Base-by-base conservation (phyloP, 2,329 filamentous ascomycete species). In the Grosmannia clavigera region DNA sequence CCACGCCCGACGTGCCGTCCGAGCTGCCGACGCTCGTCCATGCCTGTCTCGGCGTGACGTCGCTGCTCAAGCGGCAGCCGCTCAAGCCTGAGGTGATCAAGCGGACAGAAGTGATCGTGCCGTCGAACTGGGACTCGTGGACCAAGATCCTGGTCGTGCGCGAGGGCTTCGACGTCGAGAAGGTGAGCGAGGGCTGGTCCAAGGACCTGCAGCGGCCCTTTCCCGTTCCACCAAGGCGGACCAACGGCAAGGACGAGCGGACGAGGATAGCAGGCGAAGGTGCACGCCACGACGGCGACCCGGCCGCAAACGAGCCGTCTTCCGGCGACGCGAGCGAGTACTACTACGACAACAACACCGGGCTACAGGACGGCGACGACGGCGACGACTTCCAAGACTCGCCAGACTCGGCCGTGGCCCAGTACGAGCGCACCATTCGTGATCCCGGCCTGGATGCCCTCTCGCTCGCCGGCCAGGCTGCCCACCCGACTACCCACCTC, bases 61-160 rank as follows among this genome's bases (percentile, higher is more conserved):
- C 89, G 27, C 80, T 94, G 25, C 76, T 95, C 22, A 90, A 90
- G 72, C 83, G 85, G 64, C 82, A 90, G 68, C 83, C 87, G 29
- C 79, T 95, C 29, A 94, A 90, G 73, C 88, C 92, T 70, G 95
- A 96, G 67, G 88, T 95, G 62, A 94, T 95, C 65, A 94, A 94
- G 74, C 82, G 92, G 62, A 92, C 96, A 72, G 95, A 95, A 78
- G 92, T 99, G 59, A 80, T 96, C 5, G 88, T 99, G 0, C 92
- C 92, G 1, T 88, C 92, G 19, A 96, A 96, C 71, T 99, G 94
- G 94, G 94, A 99, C 72, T 96, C 92, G 0, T 96, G 91, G 89
- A 92, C 91, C 62, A 99, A 97, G 74, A 96, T 99, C 62, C 82
- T 92, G 51, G 90, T 97, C 53, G 78, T 97, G 33, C 84, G 90